A percentile compares a stretch with the other conserved stretches of the same genome.
Conservation (phyloP, 495 filamentous ascomycete genomes). For the Daldinia loculata region DNA sequence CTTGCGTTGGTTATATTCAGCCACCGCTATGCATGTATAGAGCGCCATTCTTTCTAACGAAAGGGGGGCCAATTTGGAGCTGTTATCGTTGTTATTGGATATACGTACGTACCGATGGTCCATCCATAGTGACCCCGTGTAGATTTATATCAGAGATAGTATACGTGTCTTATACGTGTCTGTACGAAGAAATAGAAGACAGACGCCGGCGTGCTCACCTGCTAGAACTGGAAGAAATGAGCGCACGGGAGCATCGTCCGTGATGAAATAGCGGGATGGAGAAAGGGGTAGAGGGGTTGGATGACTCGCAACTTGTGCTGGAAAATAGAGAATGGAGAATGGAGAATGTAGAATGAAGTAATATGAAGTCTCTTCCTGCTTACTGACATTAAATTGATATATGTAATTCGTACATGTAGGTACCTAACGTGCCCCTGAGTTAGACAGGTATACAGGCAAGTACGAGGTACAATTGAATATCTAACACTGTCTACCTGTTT, state of each 20-base stretch:
- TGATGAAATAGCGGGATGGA: slow-evolving; percentile 3
- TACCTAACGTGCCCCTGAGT: neutral
- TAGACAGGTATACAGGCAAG: neutral
- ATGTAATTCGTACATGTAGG: neutral
- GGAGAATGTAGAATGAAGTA: neutral
- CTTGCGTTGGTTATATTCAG: slow-evolving; percentile 30
- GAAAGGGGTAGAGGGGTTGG: neutral
- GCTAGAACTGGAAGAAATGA: slow-evolving; percentile 39
- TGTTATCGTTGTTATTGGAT: slow-evolving; percentile 31
- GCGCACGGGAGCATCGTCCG: slow-evolving; percentile 24
- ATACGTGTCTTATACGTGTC: slow-evolving; percentile 35
- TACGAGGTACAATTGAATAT: neutral
- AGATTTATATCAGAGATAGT: slow-evolving; percentile 17
- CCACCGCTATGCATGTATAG: slow-evolving; percentile 33
- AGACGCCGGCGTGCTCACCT: slow-evolving; percentile 28
- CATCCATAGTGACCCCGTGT: slow-evolving; percentile 30
- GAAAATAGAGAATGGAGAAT: neutral
- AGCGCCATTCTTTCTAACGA: slow-evolving; percentile 23
- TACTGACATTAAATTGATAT: neutral
- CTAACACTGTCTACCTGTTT: neutral
- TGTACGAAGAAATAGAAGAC: neutral
- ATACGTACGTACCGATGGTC: slow-evolving; percentile 33
- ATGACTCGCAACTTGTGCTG: neutral
- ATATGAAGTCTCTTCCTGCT: neutral
- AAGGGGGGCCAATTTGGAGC: slow-evolving; percentile 28